phyloP scores from a whole-genome alignment of 768 basidiomycete genomes.

The Tulasnella sp. region DNA sequence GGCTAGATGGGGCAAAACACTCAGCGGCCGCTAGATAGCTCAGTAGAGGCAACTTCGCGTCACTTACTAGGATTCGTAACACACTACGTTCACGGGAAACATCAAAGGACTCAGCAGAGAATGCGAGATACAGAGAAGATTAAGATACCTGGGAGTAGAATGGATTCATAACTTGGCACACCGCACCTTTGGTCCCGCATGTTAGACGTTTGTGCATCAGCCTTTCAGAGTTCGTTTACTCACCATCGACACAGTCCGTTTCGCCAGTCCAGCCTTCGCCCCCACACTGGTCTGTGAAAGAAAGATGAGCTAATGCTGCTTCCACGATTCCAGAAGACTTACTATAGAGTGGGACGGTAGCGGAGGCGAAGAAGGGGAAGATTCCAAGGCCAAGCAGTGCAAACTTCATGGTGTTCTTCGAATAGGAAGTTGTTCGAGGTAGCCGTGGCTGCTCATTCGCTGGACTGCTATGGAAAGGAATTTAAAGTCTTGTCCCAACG shows the following conservation, averaged over 20 bases:
- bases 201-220: not conserved
- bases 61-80: not conserved
- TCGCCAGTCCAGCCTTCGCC: not conserved
- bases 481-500: not conserved
- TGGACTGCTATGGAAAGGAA: not conserved
- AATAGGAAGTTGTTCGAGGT: not conserved
- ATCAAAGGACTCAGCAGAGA: not conserved
- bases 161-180: not conserved
- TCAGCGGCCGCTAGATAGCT: not conserved
- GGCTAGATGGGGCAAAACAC: not conserved
- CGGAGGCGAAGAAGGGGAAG: slow-evolving; percentile 2
- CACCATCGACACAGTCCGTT: not conserved
- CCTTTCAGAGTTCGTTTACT: not conserved
- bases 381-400: slow-evolving; percentile 3
- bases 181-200: not conserved
- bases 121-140: not conserved
- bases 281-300: not conserved
- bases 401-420: not conserved
- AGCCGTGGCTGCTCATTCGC: not conserved
- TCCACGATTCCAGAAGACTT: not conserved
- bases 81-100: not conserved
- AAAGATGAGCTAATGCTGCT: not conserved
- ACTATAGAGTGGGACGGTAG: not conserved
- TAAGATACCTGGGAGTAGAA: not conserved
- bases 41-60: not conserved